A percentile compares a stretch with the other conserved stretches of the same genome.
Conservation (phyloP, 306 rosid species). For the Potentilla sterilis region DNA sequence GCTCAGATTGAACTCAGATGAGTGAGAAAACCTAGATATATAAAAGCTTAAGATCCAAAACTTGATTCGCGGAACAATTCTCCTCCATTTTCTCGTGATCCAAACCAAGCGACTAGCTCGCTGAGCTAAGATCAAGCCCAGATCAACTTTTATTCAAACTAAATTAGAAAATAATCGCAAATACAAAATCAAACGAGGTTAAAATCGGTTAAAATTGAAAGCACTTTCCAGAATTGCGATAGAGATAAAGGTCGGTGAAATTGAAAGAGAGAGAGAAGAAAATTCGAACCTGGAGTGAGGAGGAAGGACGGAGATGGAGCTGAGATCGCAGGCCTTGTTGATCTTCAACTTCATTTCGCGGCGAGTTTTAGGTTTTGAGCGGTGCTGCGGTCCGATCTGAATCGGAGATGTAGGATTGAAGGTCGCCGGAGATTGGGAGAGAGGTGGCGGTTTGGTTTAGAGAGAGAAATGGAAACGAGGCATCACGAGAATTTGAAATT, state of each 20-base stretch:
- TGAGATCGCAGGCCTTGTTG: conserved; percentile 84
- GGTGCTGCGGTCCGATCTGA: background rate
- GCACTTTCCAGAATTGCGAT: background rate
- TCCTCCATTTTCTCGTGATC: conserved; percentile 20
- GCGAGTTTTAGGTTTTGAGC: conserved; percentile 10
- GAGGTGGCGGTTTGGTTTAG: background rate
- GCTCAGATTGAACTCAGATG: background rate
- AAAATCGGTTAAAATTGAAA: background rate
- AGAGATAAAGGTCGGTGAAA: background rate
- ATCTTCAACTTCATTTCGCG: conserved; percentile 62
- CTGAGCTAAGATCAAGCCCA: conserved; percentile 3
- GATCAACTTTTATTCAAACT: background rate
- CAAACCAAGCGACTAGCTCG: conserved; percentile 13
- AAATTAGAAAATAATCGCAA: background rate
- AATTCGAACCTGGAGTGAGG: conserved; percentile 53
- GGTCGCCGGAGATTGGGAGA: conserved; percentile 16
- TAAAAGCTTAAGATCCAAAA: background rate
- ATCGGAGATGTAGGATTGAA: background rate
- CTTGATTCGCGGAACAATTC: conserved; percentile 1
- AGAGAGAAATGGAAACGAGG: background rate
- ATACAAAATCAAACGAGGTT: background rate
- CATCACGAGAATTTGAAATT: background rate
- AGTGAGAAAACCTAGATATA: background rate
- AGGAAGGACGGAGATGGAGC: conserved; percentile 88
- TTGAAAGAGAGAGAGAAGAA: background rate